Base-by-base conservation (phyloP, 768 basidiomycete genomes). In the Gloeophyllum trabeum region DNA sequence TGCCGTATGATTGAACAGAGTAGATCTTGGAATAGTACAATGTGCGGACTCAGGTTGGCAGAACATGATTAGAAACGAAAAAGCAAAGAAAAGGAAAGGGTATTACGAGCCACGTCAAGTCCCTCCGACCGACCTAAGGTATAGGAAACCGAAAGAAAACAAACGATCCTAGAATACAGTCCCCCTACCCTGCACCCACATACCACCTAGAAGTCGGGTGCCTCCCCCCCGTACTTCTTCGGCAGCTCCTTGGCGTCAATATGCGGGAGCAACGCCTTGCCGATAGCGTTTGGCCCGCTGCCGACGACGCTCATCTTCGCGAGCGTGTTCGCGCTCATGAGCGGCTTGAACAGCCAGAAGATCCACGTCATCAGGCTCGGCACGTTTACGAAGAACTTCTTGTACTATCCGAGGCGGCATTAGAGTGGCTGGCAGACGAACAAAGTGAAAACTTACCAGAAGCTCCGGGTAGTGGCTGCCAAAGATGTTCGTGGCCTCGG, bases 301-400 rank as follows among this genome's bases (percentile, higher is more conserved):
- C 86, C 86, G 14, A 86, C 80, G 26, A 89, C 79, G 24, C 66
- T 63, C 81, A 90, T 84, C 67, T 89, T 90, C 5, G 79, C 78
- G 24, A 85, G 55, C n/a, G 87, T 89, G 22, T 71, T 72, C 5
- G 81, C 58, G 1, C 86, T 73, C 12, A 90, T 56, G 47, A 90
- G 54, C 0, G 84, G 71, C 55, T 81, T 89, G 69, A 89, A 88
- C 18, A 63, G 46, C 86, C 86, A 89, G 63, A 86, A 90, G 46
- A 90, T 70, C 85, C 86, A 89, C 30, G 77, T 72, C 50, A 88
- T 66, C 44, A 84, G 52, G 2, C 73, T 71, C 0, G 87, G 87
- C 10, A 90, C 84, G 51, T 85, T 86, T 53, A 90, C 67, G 53
- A 90, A 89, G 63, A 79, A 84, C 56, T 89, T 89, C 54, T 70